A percentile compares a stretch with the other conserved stretches of the same genome.
Conservation (phyloP, 2,329 filamentous ascomycete species). For the Chrysosporium keratinophilum region DNA sequence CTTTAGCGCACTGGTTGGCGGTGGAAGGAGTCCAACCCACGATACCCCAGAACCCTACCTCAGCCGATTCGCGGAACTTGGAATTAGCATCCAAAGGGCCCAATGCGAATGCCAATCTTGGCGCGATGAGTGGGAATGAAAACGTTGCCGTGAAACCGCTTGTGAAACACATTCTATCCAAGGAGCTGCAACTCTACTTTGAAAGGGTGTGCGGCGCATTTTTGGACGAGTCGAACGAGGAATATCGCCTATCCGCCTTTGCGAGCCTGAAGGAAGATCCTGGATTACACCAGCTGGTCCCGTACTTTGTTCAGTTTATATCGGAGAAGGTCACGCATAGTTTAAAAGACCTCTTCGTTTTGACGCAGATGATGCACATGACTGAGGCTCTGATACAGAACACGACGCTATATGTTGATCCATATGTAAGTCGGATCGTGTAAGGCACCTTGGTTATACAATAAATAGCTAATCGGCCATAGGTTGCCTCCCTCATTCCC, state of each 20-base stretch:
- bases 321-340: constrained; percentile 92
- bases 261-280: constrained; percentile 80
- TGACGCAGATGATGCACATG: constrained; percentile 87
- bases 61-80: constrained; percentile 68
- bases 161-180: constrained; percentile 91
- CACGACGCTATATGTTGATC: constrained; percentile 62
- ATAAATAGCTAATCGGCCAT: constrained; percentile 17
- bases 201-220: constrained; percentile 87
- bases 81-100: constrained; percentile 85
- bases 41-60: constrained; percentile 90
- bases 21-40: constrained; percentile 95
- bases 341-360: constrained; percentile 76
- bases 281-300: constrained; percentile 85
- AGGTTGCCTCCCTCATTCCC: constrained; percentile 60
- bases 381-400: constrained; percentile 77
- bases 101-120: constrained; percentile 73
- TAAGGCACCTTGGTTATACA: not conserved
- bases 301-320: constrained; percentile 94
- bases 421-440: constrained; percentile 41
- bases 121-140: constrained; percentile 72
- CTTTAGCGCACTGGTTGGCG: constrained; percentile 82
- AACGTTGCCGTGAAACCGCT: constrained; percentile 75
- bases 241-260: constrained; percentile 74
- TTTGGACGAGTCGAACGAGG: constrained; percentile 71
- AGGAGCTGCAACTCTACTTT: constrained; percentile 93